Evolutionary conservation across 202 grass and related monocot genomes (phyloP), one percentile per base, ranked within the genome.

Genomic region (Musa balbisiana): DNA sequence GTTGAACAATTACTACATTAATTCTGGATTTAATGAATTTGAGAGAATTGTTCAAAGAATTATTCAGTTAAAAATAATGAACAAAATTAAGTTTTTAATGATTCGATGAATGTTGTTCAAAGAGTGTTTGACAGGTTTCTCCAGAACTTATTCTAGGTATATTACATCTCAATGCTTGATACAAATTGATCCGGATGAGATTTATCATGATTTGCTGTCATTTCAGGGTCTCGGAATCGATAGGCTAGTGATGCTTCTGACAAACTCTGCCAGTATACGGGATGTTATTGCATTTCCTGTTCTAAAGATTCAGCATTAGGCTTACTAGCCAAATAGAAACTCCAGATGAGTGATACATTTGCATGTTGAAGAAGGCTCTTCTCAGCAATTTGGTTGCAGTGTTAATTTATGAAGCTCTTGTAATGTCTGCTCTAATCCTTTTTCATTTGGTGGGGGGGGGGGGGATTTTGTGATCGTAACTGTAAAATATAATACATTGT

Each of bases 271-370:
- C 15, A 94, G 91, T 78, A 92, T 99, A 80, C 89, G 91, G 73
- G 91, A 98, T 76, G 95, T 99, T 49, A 94, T 94, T 76, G 86
- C 95, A 33, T 94, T 99, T 72, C 95, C 95, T 64, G 85, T 94
- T 67, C 80, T 94, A 53, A 99, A 94, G 85, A 87, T 89, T 83
- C 91, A 92, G 73, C 90, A 91, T 80, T 93, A 89, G 81, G 14
- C 10, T 15, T 14, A 27, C 11, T 23, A 15, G 63, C 12, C 26
- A 3, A 65, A 26, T 22, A 65, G 22, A 27, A 64, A n/a, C 1
- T 59, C n/a, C 16, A 1, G 2, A 59, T n/a, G 55, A 21, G 56
- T 9, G 15, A 19, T 20, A 60, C 16, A 26, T 20, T 26, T 26
- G 3, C 0, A 65, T 2, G 21, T 11, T 11, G 9, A 65, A 62